Percentiles rank a stretch among this genome's conserved stretches.
Evolutionary conservation across 2,329 filamentous ascomycete species (phyloP).

Genomic region (Fusarium fracticaudum): DNA sequence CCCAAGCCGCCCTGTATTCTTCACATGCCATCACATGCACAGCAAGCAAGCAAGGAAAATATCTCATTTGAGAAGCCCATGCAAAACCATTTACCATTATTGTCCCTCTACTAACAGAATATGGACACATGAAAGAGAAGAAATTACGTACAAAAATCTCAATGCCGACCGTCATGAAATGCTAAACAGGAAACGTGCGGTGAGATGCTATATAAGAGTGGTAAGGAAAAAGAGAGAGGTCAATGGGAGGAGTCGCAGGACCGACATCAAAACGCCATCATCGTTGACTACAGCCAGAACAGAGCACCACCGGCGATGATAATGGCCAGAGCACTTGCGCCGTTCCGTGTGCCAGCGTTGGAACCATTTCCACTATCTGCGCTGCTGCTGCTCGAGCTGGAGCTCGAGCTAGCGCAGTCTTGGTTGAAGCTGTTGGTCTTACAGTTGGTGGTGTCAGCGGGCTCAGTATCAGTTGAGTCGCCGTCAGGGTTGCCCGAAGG

Average conservation of each 20-base stretch:
- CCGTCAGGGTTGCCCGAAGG: conserved; percentile 33
- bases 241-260: conserved; percentile 4
- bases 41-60: not conserved
- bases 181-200: conserved; percentile 22
- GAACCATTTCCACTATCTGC: conserved; percentile 49
- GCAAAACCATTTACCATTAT: conserved; percentile 22
- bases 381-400: conserved; percentile 31
- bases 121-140: conserved; percentile 36
- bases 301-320: conserved; percentile 49
- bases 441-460: conserved; percentile 47
- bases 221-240: conserved; percentile 11
- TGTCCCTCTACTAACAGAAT: conserved; percentile 28
- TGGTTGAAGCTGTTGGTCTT: conserved; percentile 53
- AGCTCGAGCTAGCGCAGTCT: conserved; percentile 45
- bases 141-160: conserved; percentile 38
- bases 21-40: not conserved
- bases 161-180: conserved; percentile 31
- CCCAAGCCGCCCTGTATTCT: not conserved
- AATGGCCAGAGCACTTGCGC: conserved; percentile 51
- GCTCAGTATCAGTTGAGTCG: conserved; percentile 22
- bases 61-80: not conserved
- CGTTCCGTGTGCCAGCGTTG: conserved; percentile 46
- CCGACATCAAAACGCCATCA: not conserved
- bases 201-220: conserved; percentile 25
- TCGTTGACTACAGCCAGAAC: conserved; percentile 46